phyloP scores from a whole-genome alignment of 345 rosid genomes.

The Cardamine chenopodiifolia region DNA sequence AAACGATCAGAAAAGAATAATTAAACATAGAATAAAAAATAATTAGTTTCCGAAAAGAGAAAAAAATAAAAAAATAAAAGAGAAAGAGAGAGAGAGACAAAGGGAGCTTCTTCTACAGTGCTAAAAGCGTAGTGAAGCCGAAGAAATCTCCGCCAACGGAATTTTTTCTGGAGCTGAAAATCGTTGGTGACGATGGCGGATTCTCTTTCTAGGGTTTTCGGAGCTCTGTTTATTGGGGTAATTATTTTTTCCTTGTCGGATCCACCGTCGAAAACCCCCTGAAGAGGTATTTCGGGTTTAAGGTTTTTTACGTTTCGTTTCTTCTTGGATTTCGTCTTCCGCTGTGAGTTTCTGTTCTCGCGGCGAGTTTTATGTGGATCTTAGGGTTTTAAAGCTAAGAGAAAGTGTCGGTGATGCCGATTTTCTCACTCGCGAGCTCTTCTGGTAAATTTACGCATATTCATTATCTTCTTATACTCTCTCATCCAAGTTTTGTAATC shows the following conservation, averaged over 20 bases:
- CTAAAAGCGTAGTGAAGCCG: slow-evolving; percentile 52
- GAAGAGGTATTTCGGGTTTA: slow-evolving; percentile 31
- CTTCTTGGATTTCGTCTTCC: slow-evolving; percentile 31
- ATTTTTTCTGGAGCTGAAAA: slow-evolving; percentile 14
- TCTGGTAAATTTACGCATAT: slow-evolving; percentile 29
- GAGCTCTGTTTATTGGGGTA: slow-evolving; percentile 42
- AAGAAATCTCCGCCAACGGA: slow-evolving; percentile 58
- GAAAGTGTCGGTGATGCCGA: slow-evolving; percentile 45
- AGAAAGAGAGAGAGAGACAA: slow-evolving; percentile 6
- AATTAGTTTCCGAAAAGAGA: slow-evolving; percentile 1
- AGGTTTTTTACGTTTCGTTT: slow-evolving; percentile 11
- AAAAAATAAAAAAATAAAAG: not conserved
- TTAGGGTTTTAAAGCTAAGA: slow-evolving; percentile 16
- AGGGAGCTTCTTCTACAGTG: slow-evolving; percentile 39
- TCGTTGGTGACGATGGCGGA: slow-evolving; percentile 54
- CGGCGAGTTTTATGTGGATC: slow-evolving; percentile 34
- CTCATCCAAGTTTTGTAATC: not conserved
- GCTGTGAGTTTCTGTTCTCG: slow-evolving; percentile 24
- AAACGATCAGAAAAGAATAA: slow-evolving; percentile 30
- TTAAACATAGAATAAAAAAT: slow-evolving; percentile 6
- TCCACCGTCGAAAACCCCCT: slow-evolving; percentile 46
- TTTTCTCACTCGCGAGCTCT: slow-evolving; percentile 34
- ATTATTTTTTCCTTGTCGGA: slow-evolving; percentile 43
- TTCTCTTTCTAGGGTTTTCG: slow-evolving; percentile 40
- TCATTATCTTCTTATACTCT: not conserved